Base-by-base conservation (phyloP, 2,329 filamentous ascomycete species). In the Monilinia vaccinii-corymbosi region DNA sequence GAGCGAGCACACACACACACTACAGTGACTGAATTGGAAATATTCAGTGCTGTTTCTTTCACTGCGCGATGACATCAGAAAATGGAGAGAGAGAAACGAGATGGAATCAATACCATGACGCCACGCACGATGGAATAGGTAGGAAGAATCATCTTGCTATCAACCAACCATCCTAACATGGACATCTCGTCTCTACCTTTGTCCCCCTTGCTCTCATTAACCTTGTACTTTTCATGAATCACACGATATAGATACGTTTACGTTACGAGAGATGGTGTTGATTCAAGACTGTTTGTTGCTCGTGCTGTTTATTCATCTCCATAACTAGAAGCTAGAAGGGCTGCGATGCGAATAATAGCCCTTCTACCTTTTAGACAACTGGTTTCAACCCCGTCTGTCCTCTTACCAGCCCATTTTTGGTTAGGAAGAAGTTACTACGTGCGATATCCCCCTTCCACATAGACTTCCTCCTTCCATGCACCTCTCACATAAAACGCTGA, bases 31-130 rank as follows among this genome's bases (percentile, higher is more conserved):
- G 18, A 21, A 6, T 0, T 4, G 7, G 2, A 21, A 6, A 16
- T 16, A 16, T 3, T 42, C 8, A 9, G 7, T 21, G 13, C 18
- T 16, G 16, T 14, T 0, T 16, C 1, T 0, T 16, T 0, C 11
- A 21, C 32, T 28, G 6, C 3, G 4, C 13, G 7, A n/a, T n/a
- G n/a, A 16, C 8, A 21, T 32, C 11, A 10, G 1, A 47, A 47
- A 18, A 52, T 14, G 14, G 18, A 10, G 7, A 11, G 11, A 42
- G 21, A 53, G 13, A 3, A 32, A 53, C 3, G 16, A 21, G 11
- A 14, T 8, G 21, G 18, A 13, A 14, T 18, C 5, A 5, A 16
- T 18, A 18, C 13, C 4, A 16, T 10, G 25, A 28, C 25, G 25
- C 25, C 25, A 28, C 25, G 25, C 6, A 14, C 1, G 1, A 16